Conservation (phyloP, 2,329 filamentous ascomycete genomes). For the Cytospora piceicola region DNA sequence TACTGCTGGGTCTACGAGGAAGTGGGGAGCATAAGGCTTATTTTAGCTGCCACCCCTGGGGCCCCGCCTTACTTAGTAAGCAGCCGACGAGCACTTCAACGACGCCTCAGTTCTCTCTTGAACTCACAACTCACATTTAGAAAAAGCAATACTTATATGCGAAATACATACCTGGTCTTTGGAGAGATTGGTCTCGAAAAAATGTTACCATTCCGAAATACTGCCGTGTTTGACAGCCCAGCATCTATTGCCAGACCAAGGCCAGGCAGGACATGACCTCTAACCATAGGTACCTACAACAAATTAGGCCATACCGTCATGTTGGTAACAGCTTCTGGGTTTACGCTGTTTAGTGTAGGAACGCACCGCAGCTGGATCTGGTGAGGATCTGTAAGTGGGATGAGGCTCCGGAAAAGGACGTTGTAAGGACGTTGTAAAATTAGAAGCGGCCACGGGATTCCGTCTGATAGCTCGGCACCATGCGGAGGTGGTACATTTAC, state of each 20-base stretch:
- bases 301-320: neutral
- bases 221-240: too few species aligned
- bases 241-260: too few species aligned
- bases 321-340: neutral
- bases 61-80: neutral
- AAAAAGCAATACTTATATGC: too few species aligned
- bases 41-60: constrained; percentile 2
- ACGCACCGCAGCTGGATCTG: constrained; percentile 2
- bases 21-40: neutral
- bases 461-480: constrained; percentile 15
- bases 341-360: too few species aligned
- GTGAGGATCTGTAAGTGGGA: constrained; percentile 14
- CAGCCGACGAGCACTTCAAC: neutral
- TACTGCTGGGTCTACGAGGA: neutral
- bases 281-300: neutral
- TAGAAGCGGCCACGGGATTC: constrained; percentile 12
- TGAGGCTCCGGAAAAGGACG: constrained; percentile 2
- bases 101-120: neutral
- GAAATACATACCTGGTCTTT: neutral
- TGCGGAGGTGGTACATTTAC: neutral
- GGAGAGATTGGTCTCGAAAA: too few species aligned
- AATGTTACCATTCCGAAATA: too few species aligned
- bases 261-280: neutral
- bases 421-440: constrained; percentile 12
- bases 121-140: too few species aligned